Conservation (phyloP, 352 stramenopile genomes). For the Phytophthora idaei region DNA sequence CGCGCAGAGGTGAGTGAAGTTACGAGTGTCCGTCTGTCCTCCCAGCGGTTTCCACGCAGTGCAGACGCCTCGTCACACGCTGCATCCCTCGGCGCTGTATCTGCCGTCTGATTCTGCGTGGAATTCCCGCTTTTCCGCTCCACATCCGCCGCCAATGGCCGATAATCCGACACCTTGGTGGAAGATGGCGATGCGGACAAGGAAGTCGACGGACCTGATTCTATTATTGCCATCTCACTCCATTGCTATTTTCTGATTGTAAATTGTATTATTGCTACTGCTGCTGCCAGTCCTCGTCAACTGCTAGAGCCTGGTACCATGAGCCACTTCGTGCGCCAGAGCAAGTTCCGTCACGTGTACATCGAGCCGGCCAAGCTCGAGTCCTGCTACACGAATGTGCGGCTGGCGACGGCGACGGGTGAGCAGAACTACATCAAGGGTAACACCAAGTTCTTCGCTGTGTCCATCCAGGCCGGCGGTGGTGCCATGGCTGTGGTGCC, state of each 20-base stretch:
- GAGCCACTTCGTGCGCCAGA: conserved; percentile 96
- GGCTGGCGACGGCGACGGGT: conserved; percentile 96
- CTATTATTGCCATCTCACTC: conserved; percentile 5
- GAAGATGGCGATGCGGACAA: conserved; percentile 6
- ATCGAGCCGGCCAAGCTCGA: conserved; percentile 96
- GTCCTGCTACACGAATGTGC: conserved; percentile 91
- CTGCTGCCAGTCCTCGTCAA: conserved; percentile 12
- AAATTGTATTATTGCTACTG: neutral
- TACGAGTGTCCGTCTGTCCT: neutral
- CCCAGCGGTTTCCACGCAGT: neutral
- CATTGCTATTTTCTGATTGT: conserved; percentile 8
- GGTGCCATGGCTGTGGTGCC: conserved; percentile 94
- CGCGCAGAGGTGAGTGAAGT: conserved; percentile 33
- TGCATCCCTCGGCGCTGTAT: neutral
- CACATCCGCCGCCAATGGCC: neutral
- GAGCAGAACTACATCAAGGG: conserved; percentile 99
- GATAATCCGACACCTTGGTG: conserved; percentile 12
- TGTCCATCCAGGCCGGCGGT: conserved; percentile 91
- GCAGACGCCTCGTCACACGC: neutral
- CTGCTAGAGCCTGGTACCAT: conserved; percentile 50
- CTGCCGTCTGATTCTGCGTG: neutral
- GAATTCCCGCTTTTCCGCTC: neutral
- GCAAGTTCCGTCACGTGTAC: conserved; percentile 99
- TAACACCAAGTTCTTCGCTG: conserved; percentile 99
- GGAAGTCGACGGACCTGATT: conserved; percentile 6